These are phyloP conservation scores for Phaeophleospora eucalypticola DNA, from an alignment of 2,329 filamentous ascomycete species.

Conservation along the genomic window DNA sequence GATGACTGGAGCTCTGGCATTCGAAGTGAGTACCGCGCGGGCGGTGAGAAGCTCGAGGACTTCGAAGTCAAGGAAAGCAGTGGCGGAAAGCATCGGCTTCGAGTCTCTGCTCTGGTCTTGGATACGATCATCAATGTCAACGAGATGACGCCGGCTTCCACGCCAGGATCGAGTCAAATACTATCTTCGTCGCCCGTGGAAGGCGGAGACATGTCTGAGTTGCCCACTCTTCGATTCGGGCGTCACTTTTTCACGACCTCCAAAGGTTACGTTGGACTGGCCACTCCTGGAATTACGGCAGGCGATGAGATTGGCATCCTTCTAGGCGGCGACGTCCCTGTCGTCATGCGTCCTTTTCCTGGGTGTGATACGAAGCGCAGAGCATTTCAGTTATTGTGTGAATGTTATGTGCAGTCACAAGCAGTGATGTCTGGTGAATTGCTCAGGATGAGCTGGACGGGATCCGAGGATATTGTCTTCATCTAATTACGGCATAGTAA, in stretches of 20 bases:
- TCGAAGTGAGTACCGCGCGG: conserved; percentile 25
- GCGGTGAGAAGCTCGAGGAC: conserved; percentile 21
- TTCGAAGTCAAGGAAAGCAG: conserved; percentile 26
- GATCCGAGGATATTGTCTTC: conserved; percentile 26
- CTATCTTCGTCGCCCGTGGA: conserved; percentile 9
- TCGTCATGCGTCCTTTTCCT: conserved; percentile 23
- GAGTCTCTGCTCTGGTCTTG: conserved; percentile 25
- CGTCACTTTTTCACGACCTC: conserved; percentile 25
- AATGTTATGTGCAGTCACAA: conserved; percentile 25
- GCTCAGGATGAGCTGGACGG: conserved; percentile 14
- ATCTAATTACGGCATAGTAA: too few species aligned
- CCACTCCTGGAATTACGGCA: conserved; percentile 22
- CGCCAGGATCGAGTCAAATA: conserved; percentile 16
- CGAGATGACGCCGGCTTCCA: conserved; percentile 24
- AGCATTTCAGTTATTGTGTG: conserved; percentile 27
- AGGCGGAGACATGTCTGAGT: conserved; percentile 8
- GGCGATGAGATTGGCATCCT: conserved; percentile 25
- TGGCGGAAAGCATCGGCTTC: conserved; percentile 15
- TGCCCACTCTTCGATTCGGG: conserved; percentile 23
- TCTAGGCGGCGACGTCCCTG: conserved; percentile 29
- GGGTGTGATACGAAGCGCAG: conserved; percentile 13
- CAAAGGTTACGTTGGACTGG: conserved; percentile 25
- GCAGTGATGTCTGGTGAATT: conserved; percentile 27
- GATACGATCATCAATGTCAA: conserved; percentile 23
- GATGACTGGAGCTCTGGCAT: conserved; percentile 26